Conservation (phyloP, 2,329 filamentous ascomycete genomes). For the Berkeleyomyces rouxiae region DNA sequence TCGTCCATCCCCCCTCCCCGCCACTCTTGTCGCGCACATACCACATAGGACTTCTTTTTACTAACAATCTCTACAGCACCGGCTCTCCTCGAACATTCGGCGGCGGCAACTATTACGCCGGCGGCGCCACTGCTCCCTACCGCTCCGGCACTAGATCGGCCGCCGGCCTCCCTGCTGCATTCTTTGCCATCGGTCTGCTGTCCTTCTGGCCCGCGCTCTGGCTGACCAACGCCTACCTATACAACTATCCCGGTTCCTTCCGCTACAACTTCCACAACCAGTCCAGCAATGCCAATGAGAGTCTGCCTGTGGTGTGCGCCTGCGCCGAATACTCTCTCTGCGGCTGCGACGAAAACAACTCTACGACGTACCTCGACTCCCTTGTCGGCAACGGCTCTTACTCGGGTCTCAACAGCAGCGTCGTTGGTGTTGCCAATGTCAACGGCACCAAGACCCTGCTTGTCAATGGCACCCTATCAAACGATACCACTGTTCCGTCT, state of each 20-base stretch:
- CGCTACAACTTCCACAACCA: constrained; percentile 32
- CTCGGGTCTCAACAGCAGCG: constrained; percentile 37
- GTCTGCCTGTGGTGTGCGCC: constrained; percentile 27
- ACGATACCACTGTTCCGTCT: constrained; percentile 39
- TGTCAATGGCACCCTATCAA: constrained; percentile 60
- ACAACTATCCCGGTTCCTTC: constrained; percentile 34
- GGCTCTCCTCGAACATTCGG: constrained; percentile 42
- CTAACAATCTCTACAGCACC: constrained; percentile 26
- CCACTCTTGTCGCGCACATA: not conserved
- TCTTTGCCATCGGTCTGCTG: constrained; percentile 32
- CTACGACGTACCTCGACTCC: constrained; percentile 40
- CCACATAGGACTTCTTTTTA: constrained; percentile 5
- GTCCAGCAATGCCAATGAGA: constrained; percentile 26
- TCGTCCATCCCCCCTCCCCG: not conserved
- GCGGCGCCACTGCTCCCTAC: constrained; percentile 48
- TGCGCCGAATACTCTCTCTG: constrained; percentile 36
- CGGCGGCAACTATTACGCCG: constrained; percentile 48
- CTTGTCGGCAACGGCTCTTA: constrained; percentile 52
- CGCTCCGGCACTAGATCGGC: constrained; percentile 31
- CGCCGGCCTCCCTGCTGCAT: constrained; percentile 35
- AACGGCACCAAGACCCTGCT: constrained; percentile 49
- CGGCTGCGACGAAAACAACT: constrained; percentile 51
- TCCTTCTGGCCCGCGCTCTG: constrained; percentile 49
- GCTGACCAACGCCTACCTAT: constrained; percentile 46
- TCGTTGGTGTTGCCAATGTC: constrained; percentile 40